phyloP scores from a whole-genome alignment of 345 rosid genomes.

The Acer saccharum region DNA sequence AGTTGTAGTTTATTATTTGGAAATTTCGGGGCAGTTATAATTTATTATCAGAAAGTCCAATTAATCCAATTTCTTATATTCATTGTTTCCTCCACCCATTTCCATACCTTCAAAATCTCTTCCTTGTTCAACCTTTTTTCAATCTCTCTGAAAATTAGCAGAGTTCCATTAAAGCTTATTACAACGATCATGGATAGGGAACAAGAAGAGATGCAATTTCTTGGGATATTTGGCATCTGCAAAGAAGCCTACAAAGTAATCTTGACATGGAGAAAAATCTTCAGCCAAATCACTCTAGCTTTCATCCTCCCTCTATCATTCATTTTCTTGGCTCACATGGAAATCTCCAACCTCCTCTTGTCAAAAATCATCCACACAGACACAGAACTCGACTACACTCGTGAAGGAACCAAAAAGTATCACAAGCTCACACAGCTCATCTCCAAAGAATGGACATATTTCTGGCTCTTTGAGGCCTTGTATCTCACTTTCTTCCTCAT shows the following conservation, averaged over 20 bases:
- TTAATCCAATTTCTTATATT: background rate
- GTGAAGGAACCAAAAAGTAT: slow-evolving; percentile 9
- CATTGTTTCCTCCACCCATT: background rate
- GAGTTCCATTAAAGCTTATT: background rate
- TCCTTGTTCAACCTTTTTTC: background rate
- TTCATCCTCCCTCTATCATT: slow-evolving; percentile 58
- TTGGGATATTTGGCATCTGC: slow-evolving; percentile 45
- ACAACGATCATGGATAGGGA: slow-evolving; percentile 44
- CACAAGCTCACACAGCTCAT: slow-evolving; percentile 30
- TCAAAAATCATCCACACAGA: slow-evolving; percentile 25
- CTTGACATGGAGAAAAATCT: slow-evolving; percentile 45
- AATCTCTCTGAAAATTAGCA: background rate
- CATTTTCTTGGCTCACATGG: slow-evolving; percentile 50
- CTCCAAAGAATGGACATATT: slow-evolving; percentile 27
- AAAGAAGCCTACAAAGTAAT: slow-evolving; percentile 50
- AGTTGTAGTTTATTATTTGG: too few relatives aligned
- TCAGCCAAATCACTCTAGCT: slow-evolving; percentile 47
- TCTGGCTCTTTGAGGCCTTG: slow-evolving; percentile 29
- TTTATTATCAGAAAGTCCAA: background rate
- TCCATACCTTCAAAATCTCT: too few relatives aligned
- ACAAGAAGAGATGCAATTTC: slow-evolving; percentile 64
- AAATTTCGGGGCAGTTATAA: background rate
- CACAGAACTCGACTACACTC: slow-evolving; percentile 24
- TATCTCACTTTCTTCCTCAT: slow-evolving; percentile 37
- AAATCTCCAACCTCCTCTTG: slow-evolving; percentile 33